Evolutionary conservation across 768 basidiomycete genomes (phyloP).

Genomic region (Russula virescens): DNA sequence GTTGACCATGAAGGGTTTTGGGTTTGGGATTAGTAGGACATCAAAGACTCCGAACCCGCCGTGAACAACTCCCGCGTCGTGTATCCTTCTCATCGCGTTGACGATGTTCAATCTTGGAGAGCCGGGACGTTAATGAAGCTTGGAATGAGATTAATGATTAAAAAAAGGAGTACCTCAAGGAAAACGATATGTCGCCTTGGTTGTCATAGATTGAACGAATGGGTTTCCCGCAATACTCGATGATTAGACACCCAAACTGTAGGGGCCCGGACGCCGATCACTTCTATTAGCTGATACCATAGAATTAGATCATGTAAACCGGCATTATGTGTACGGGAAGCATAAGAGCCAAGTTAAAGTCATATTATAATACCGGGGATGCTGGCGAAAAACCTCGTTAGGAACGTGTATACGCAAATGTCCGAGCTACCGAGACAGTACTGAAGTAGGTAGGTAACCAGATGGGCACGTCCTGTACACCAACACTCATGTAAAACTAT

Average conservation of each 20-base stretch:
- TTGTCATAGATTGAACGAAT: conserved; percentile 10
- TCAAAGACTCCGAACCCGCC: conserved; percentile 6
- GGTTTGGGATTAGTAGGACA: neutral
- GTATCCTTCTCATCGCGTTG: neutral
- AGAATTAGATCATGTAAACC: too few relatives aligned
- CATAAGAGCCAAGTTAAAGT: too few relatives aligned
- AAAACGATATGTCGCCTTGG: neutral
- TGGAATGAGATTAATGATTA: neutral
- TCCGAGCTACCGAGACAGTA: neutral
- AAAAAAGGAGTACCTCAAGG: conserved; percentile 2
- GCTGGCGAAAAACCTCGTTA: too few relatives aligned
- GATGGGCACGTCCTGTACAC: neutral
- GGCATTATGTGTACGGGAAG: too few relatives aligned
- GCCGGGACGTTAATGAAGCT: neutral
- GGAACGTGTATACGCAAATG: neutral
- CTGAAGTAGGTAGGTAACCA: neutral
- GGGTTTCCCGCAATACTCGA: conserved; percentile 13
- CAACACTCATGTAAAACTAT: neutral
- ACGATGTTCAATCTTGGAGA: neutral
- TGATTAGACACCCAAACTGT: conserved; percentile 8
- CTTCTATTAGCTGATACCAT: too few relatives aligned
- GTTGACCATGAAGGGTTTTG: conserved; percentile 15
- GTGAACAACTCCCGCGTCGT: conserved; percentile 12
- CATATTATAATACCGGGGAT: too few relatives aligned
- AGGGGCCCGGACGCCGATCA: too few relatives aligned